Conservation (phyloP, 176 grass and related monocot species). For the Triticum timopheevii region DNA sequence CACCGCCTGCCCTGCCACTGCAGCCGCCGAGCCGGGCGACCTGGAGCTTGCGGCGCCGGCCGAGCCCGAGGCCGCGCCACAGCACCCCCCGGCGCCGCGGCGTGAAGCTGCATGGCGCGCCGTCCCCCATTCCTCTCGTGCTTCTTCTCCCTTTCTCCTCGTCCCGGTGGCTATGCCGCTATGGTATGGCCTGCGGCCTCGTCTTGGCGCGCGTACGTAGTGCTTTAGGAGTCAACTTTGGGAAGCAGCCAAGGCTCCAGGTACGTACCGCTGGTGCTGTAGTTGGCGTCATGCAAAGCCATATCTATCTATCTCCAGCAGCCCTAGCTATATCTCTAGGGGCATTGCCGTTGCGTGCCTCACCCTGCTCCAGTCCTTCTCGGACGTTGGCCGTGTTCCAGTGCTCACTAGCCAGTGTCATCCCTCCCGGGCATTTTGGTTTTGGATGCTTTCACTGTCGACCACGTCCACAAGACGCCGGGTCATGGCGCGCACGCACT, state of each 20-base stretch:
- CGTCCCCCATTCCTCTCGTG: conserved; percentile 1
- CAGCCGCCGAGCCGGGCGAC: conserved; percentile 5
- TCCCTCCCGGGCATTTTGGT: not conserved
- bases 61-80: conserved; percentile 20
- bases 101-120: conserved; percentile 28
- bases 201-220: no score
- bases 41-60: conserved; percentile 26
- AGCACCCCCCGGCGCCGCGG: not conserved
- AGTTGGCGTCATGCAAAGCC: not conserved
- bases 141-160: not conserved
- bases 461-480: not conserved
- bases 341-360: not conserved
- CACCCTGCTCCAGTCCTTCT: not conserved
- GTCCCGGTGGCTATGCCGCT: no score
- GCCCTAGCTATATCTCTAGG: not conserved
- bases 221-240: no score
- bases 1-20: no score
- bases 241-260: not conserved
- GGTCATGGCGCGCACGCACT: not conserved
- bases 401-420: no score
- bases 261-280: not conserved
- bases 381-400: not conserved
- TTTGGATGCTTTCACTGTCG: not conserved
- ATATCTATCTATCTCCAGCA: not conserved
- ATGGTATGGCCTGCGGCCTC: not conserved